Base-by-base conservation (phyloP, 768 basidiomycete species). In the Psilocybe cyanescens region DNA sequence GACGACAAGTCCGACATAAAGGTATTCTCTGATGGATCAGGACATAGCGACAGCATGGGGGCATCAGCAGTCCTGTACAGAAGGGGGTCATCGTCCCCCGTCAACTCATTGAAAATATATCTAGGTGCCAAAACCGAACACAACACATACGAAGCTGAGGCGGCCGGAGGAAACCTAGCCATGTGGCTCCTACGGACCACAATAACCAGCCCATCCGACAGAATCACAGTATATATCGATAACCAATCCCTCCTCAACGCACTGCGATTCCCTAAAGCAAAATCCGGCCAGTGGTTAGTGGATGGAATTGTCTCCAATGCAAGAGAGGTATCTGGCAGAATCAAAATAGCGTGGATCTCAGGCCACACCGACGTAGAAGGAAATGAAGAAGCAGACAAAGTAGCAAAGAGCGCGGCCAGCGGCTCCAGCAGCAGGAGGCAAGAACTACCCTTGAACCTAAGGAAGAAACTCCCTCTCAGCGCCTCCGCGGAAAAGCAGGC, bases 311-410 rank as follows among this genome's bases (percentile, higher is more conserved):
- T 37, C 12, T 2, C 39, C 1, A 14, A 24, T 12, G 30, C 35
- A 7, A 17, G 35, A 29, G 8, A 54, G 14, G 35, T 58, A 19
- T 7, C 1, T 28, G 47, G 48, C 2, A 24, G 53, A 29, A 45
- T 72, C 31, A 51, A 5, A 3, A 29, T 71, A 12, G 19, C 45
- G 17, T 73, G 72, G 74, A 70, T 73, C 16, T 68, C 70, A 24
- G 69, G 64, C 6, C 74, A 73, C 59, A 65, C 58, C 5, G 66
- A 65, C 1, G 64, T 75, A 4, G 19, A n/a, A 19, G 68, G 72
- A 1, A 75, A 76, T 39, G 69, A 73, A 52, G 14, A 28, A 51
- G 73, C 65, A 3, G 72, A 77, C 47, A 39, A 55, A 31, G 68
- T 67, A n/a, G 75, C 74, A 0, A 74, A 71, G 49, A 48, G 55